Evolutionary conservation across 2,329 filamentous ascomycete genomes (phyloP).

Genomic region (Ascochyta rabiei): DNA sequence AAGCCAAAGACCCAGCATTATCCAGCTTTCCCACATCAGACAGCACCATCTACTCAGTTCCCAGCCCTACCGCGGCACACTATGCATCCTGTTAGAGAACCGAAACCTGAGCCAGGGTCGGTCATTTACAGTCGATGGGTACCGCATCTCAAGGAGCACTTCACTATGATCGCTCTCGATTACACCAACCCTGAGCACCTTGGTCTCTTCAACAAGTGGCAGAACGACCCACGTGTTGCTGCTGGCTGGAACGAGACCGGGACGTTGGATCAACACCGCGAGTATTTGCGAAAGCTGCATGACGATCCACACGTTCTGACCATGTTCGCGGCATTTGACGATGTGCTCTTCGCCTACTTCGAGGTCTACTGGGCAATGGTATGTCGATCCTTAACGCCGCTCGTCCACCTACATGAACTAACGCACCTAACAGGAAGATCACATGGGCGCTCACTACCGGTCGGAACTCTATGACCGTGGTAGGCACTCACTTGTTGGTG

Average conservation of each 20-base stretch:
- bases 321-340: slow-evolving; percentile 73
- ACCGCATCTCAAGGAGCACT: slow-evolving; percentile 75
- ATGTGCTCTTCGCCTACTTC: slow-evolving; percentile 75
- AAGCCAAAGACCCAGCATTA: slow-evolving; percentile 50
- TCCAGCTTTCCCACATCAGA: slow-evolving; percentile 51
- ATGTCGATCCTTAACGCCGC: slow-evolving; percentile 22
- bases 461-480: slow-evolving; percentile 64
- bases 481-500: slow-evolving; percentile 65
- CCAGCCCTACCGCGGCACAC: slow-evolving; percentile 60
- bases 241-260: slow-evolving; percentile 82
- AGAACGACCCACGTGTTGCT: slow-evolving; percentile 81
- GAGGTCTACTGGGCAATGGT: slow-evolving; percentile 80
- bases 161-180: slow-evolving; percentile 77
- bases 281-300: slow-evolving; percentile 72
- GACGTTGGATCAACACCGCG: slow-evolving; percentile 73
- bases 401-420: slow-evolving; percentile 16
- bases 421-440: slow-evolving; percentile 57
- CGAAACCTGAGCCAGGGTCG: slow-evolving; percentile 73
- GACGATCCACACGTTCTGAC: slow-evolving; percentile 74
- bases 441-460: slow-evolving; percentile 64
- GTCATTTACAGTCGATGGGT: slow-evolving; percentile 81
- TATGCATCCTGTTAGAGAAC: slow-evolving; percentile 72
- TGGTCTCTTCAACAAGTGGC: slow-evolving; percentile 76
- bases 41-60: slow-evolving; percentile 56
- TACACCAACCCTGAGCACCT: slow-evolving; percentile 69